Conservation (phyloP, 768 basidiomycete genomes). For the Porphyrellus cyaneotinctus region DNA sequence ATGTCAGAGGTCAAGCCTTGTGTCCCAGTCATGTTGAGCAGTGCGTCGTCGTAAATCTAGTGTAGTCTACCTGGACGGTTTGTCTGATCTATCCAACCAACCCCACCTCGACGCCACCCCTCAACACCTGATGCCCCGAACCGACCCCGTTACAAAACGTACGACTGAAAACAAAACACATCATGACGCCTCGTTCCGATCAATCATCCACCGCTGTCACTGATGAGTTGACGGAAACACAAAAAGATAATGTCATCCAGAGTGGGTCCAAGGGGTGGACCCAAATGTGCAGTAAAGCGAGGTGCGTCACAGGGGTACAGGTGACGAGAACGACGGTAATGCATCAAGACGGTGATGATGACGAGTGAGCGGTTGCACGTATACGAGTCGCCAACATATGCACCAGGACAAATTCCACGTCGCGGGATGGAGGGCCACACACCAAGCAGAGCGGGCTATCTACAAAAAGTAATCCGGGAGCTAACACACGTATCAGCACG, state of each 20-base stretch:
- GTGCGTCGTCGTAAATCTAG: neutral
- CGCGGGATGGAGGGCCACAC: neutral
- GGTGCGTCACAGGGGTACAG: neutral
- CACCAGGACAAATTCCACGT: conserved; percentile 9
- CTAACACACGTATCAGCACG: conserved; percentile 34
- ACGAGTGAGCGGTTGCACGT: neutral
- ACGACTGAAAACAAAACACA: conserved; percentile 10
- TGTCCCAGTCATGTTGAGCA: neutral
- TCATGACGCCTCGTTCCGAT: neutral
- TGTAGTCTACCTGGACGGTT: neutral
- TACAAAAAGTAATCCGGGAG: conserved; percentile 78
- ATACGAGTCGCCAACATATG: neutral
- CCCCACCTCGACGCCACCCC: neutral
- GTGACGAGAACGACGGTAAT: conserved; percentile 5
- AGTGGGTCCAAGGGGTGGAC: neutral
- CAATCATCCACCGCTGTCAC: conserved; percentile 5
- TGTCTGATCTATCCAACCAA: neutral
- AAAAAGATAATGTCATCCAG: neutral
- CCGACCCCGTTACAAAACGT: neutral
- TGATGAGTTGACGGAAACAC: neutral
- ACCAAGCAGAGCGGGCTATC: neutral
- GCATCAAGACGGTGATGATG: conserved; percentile 1
- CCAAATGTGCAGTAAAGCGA: neutral
- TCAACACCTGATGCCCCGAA: neutral
- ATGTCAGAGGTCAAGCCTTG: too few species aligned